Evolutionary conservation across 208 protist species (phyloP).

Genomic region (Leishmania tarentolae): DNA sequence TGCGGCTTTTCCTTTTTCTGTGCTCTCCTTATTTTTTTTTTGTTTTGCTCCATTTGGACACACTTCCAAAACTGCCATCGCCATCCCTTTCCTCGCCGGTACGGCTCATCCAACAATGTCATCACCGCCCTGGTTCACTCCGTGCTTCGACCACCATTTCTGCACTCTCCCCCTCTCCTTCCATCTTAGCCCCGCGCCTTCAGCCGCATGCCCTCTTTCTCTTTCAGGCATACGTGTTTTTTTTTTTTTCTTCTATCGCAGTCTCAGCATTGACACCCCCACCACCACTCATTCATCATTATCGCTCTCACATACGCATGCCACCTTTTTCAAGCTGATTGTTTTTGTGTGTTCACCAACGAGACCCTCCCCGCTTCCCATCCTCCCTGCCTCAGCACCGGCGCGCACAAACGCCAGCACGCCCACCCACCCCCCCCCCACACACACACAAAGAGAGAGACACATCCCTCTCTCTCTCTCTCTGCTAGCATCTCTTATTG

Average conservation of each 20-base stretch:
- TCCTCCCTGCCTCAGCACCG: not conserved
- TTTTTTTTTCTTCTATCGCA: not conserved
- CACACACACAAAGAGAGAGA: not conserved
- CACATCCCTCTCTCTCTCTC: not conserved
- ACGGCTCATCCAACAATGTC: not conserved
- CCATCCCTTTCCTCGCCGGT: not conserved
- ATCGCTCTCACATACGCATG: not conserved
- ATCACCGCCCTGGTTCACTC: not conserved
- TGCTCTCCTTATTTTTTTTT: no score
- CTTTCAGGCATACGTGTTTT: not conserved
- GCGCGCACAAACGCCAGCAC: not conserved
- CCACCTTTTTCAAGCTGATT: not conserved
- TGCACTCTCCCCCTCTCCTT: not conserved
- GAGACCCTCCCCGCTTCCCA: not conserved
- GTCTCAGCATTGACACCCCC: not conserved
- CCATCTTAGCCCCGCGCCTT: not conserved
- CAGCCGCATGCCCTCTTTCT: not conserved
- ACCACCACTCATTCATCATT: not conserved
- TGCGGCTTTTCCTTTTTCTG: not conserved
- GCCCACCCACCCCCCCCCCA: not conserved
- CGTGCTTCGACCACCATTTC: not conserved
- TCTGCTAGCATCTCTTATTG: not conserved
- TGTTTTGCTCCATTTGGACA: no score
- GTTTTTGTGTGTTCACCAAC: not conserved
- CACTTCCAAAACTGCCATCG: not conserved